Evolutionary conservation across 1,284 basidiomycete species (phyloP), one percentile per base, ranked within the genome.

Genomic region (Testicularia cyperi): DNA sequence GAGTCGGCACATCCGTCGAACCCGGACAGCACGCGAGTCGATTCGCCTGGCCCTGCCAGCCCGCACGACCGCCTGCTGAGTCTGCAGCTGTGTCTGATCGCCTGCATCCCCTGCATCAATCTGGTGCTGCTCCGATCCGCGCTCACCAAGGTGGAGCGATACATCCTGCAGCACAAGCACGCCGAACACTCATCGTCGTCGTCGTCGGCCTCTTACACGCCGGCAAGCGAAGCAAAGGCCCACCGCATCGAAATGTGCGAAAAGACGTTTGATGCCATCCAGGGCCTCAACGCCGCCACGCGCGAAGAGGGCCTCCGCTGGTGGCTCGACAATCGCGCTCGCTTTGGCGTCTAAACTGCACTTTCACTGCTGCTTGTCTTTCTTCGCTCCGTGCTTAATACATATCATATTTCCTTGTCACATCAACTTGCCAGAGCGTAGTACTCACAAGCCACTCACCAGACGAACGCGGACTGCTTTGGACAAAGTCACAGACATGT

Each of bases 221-320:
- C 6, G 12, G 18, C 19, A 29, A 39, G 22, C n/a, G 30, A 42
- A n/a, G 27, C 21, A 19, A 31, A 16, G 25, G 43, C 27, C 8
- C 35, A 47, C 46, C 44, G 38, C 27, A 8, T 32, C 9, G 44
- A 33, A 14, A 35, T 64, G 45, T 74, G 58, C 38, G 58, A 68
- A 37, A 56, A 63, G 31, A 58, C 64, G 10, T 72, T 68, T 27
- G 65, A 67, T 9, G 54, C 66, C 2, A 46, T 75, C 15, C 48
- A 56, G 25, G 68, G 55, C 9, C 55, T 75, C 24, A 71, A 75
- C 31, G 70, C 69, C 1, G 64, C 68, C 23, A 71, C 70, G 15
- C 41, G 68, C 6, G 68, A 71, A 22, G 73, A 74, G 37, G 73
- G 70, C 9, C 33, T 74, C 29, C 38, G 61, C 15, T 75, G 73